A percentile compares a stretch with the other conserved stretches of the same genome.
These are phyloP conservation scores for Phytophthora pisi DNA, from an alignment of 352 stramenopile genomes.

Conservation along the genomic window DNA sequence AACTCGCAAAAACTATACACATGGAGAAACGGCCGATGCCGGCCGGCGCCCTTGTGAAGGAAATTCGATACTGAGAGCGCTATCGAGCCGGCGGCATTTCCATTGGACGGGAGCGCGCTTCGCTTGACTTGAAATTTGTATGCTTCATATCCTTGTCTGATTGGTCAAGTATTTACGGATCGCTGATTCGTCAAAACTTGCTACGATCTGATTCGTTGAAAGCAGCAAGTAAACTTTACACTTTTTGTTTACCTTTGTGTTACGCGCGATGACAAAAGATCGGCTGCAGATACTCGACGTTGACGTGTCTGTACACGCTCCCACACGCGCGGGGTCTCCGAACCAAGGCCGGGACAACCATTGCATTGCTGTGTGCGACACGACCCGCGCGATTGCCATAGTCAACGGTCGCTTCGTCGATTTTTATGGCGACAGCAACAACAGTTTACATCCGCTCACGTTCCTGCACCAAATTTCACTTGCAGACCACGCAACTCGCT, in stretches of 20 bases:
- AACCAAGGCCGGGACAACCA: constrained; percentile 26
- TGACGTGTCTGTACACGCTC: constrained; percentile 23
- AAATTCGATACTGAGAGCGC: constrained; percentile 25
- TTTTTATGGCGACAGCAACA: constrained; percentile 37
- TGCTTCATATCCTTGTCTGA: background rate
- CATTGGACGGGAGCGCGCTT: background rate
- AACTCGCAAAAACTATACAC: constrained; percentile 5
- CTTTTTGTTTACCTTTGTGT: background rate
- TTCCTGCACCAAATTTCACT: constrained; percentile 53
- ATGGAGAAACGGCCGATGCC: too few species aligned
- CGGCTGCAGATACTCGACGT: constrained; percentile 28
- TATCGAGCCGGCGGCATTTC: background rate
- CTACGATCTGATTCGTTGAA: background rate
- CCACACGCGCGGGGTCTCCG: background rate
- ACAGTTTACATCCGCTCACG: constrained; percentile 27
- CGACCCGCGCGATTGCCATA: constrained; percentile 44
- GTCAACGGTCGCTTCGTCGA: constrained; percentile 58
- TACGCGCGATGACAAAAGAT: constrained; percentile 21
- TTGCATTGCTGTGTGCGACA: constrained; percentile 42
- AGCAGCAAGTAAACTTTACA: background rate
- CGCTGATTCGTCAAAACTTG: constrained; percentile 11
- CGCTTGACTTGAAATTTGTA: constrained; percentile 16
- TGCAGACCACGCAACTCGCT: constrained; percentile 27
- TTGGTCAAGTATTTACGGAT: constrained; percentile 18
- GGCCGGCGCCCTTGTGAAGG: background rate